Conservation (phyloP, 2,329 filamentous ascomycete species). For the Pseudocercospora eumusae region DNA sequence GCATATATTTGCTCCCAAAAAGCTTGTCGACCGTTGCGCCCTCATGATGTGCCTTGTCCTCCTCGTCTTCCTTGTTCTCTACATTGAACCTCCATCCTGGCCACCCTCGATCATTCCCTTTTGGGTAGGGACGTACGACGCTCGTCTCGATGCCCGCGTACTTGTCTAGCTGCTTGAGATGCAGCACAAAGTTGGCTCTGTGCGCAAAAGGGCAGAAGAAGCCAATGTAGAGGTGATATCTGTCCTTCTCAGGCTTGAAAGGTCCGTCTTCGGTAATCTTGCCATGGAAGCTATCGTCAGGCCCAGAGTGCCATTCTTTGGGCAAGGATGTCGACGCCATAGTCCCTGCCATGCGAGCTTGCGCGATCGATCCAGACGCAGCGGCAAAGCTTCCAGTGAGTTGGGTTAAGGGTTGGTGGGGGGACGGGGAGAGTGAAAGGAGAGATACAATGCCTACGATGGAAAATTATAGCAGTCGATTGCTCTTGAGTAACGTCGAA, state of each 20-base stretch:
- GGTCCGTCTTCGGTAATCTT: slow-evolving; percentile 49
- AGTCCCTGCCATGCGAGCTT: not conserved
- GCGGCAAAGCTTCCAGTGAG: slow-evolving; percentile 10
- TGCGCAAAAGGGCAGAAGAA: slow-evolving; percentile 68
- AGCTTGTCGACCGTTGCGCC: slow-evolving; percentile 61
- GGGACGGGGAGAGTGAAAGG: not conserved
- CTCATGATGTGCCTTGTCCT: slow-evolving; percentile 46
- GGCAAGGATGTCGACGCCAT: not conserved
- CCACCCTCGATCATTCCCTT: slow-evolving; percentile 64
- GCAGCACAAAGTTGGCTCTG: slow-evolving; percentile 58
- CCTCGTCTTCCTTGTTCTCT: slow-evolving; percentile 45
- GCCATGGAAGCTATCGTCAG: slow-evolving; percentile 55
- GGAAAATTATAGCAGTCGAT: not conserved
- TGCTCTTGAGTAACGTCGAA: not conserved
- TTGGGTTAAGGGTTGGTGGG: slow-evolving; percentile 8
- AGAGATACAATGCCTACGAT: slow-evolving; percentile 5
- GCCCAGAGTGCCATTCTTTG: slow-evolving; percentile 35
- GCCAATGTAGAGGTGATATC: slow-evolving; percentile 60
- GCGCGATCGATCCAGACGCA: not conserved
- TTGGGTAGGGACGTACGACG: slow-evolving; percentile 66
- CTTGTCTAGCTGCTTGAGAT: slow-evolving; percentile 59
- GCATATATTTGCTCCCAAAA: slow-evolving; percentile 59
- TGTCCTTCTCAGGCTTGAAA: slow-evolving; percentile 54
- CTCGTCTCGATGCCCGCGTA: slow-evolving; percentile 55
- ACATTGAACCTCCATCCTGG: slow-evolving; percentile 61